Conservation (phyloP, 148 eudicot species). For the Spergularia marina region DNA sequence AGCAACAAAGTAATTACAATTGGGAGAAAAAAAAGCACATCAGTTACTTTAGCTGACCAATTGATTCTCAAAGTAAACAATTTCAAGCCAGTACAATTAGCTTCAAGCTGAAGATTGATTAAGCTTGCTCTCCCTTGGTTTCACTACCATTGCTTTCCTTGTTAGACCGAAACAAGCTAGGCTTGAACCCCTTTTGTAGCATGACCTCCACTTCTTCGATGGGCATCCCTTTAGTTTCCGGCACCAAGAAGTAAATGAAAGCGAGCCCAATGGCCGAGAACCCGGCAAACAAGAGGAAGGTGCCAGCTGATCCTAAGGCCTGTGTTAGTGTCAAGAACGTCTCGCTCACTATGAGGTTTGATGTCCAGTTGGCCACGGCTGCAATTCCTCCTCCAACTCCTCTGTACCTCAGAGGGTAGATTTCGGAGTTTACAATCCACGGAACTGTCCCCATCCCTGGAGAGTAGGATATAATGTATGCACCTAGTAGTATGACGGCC, state of each 20-base stretch:
- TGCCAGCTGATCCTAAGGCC: constrained; percentile 57
- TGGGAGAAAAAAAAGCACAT: too few relatives aligned
- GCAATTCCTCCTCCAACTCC: constrained; percentile 82
- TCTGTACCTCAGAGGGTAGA: constrained; percentile 68
- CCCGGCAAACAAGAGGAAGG: constrained; percentile 73
- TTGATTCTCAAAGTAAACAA: too few relatives aligned
- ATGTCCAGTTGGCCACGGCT: constrained; percentile 69
- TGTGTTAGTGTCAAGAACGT: constrained; percentile 69
- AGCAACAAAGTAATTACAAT: too few relatives aligned
- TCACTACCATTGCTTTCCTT: constrained; percentile 14
- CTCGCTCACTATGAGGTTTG: constrained; percentile 71
- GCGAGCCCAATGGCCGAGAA: constrained; percentile 51
- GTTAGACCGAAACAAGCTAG: constrained; percentile 31
- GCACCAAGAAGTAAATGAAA: constrained; percentile 62
- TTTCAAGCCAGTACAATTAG: too few relatives aligned
- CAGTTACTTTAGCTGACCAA: too few relatives aligned
- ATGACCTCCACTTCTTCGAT: constrained; percentile 84
- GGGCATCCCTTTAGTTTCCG: constrained; percentile 84
- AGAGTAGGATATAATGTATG: constrained; percentile 67
- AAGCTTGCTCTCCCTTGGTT: neutral
- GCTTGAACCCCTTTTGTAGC: constrained; percentile 67
- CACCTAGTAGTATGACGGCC: constrained; percentile 56
- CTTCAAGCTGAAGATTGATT: neutral
- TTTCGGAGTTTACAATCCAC: constrained; percentile 88
- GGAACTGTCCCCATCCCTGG: constrained; percentile 90